Evolutionary conservation across 176 grass and related monocot species (phyloP), one percentile per base, ranked within the genome.

Genomic region (Oryza australiensis): DNA sequence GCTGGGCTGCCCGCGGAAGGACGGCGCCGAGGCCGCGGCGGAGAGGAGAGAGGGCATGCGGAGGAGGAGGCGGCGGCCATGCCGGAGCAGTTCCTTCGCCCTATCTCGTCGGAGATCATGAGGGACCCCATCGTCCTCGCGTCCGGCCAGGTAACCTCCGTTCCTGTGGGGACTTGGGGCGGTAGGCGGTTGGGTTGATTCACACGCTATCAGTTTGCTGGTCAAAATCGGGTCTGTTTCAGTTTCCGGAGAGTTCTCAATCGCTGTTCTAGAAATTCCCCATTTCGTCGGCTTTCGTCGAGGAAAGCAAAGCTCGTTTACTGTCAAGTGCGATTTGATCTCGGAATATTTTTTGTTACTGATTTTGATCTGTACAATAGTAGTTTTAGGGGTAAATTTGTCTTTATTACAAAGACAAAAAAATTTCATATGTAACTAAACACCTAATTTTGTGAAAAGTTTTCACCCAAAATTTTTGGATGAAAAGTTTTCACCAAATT

Each of bases 71-170:
- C 49, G 68, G 24, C 66, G 68, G 26, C 20, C 7, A 37, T 71
- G 67, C 94, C 94, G 12, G 80, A 77, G 82, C 85, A 88, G 34
- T 94, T 94, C 85, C 64, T 94, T 27, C 94, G 94, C 84, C 89
- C 94, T 28, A 89, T 94, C 30, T 97, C 94, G 16, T 85, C 84
- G 11, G 89, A 92, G 62, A 80, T 94, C 43, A 97, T 97, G 94
- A 79, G 68, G 87, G 91, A 97, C 66, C 94, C 91, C 62, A 89
- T 97, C 76, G 77, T 97, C 42, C 69, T 94, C 64, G 80, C 87
- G 10, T 94, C 94, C 29, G 94, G 94, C 0, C 84, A 94, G 94
- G 94, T 94, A 66, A 29, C 41, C 51, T 59, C 29, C 67, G 27
- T 3, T 9, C 12, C 62, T 16, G 1, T 3, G 32, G 45, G 3